phyloP scores from a whole-genome alignment of 129 eudicot species.

The Silybum marianum region DNA sequence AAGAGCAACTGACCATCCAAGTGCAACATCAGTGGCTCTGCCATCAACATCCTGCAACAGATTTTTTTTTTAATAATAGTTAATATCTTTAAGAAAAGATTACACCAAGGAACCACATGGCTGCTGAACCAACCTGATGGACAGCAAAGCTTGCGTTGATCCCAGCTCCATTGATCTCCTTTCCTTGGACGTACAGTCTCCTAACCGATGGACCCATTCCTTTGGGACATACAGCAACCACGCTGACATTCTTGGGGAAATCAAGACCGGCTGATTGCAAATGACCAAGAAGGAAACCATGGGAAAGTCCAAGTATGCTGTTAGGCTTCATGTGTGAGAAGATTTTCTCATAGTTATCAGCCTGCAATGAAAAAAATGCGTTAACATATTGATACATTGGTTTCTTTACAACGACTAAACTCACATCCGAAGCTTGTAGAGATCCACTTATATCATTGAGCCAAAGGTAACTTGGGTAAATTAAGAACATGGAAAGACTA shows the following conservation, averaged over 20 bases:
- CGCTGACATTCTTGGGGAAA: slow-evolving; percentile 90
- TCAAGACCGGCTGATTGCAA: slow-evolving; percentile 87
- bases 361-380: slow-evolving; percentile 42
- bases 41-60: slow-evolving; percentile 89
- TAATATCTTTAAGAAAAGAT: neutral
- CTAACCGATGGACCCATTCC: slow-evolving; percentile 99
- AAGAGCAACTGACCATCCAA: slow-evolving; percentile 97
- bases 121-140: slow-evolving; percentile 68
- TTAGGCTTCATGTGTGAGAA: slow-evolving; percentile 97
- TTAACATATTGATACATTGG: neutral
- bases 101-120: neutral
- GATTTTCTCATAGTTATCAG: slow-evolving; percentile 85
- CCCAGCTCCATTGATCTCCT: slow-evolving; percentile 96
- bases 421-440: too few relatives aligned
- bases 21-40: slow-evolving; percentile 96
- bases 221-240: slow-evolving; percentile 96
- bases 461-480: too few relatives aligned
- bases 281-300: slow-evolving; percentile 96
- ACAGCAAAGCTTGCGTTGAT: slow-evolving; percentile 96
- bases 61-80: neutral
- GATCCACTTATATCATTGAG: too few relatives aligned
- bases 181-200: slow-evolving; percentile 88
- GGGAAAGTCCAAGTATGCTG: slow-evolving; percentile 96
- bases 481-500: too few relatives aligned
- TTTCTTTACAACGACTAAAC: too few relatives aligned